Percentiles rank a stretch among this genome's conserved stretches.
These are phyloP conservation scores for Physaria fendleri DNA, from an alignment of 345 rosid genomes.

Conservation along the genomic window DNA sequence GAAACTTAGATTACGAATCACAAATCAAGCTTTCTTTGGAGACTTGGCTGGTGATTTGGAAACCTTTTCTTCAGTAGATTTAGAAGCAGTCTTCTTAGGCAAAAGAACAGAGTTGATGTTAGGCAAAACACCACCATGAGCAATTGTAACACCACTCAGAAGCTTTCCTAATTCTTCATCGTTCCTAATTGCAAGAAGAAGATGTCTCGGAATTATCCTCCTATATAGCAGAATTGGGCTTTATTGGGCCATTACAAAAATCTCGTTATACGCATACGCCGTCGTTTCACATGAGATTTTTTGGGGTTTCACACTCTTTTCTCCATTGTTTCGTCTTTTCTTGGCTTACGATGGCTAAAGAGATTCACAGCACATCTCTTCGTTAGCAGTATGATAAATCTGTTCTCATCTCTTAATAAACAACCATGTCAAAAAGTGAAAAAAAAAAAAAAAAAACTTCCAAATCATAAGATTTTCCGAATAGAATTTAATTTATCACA, in stretches of 20 bases:
- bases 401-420: slow-evolving; percentile 7
- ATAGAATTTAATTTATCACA: no score
- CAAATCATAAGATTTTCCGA: no score
- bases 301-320: background rate
- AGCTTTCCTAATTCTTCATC: slow-evolving; percentile 75
- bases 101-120: no score
- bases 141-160: slow-evolving; percentile 65
- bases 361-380: slow-evolving; percentile 39
- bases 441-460: no score
- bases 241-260: background rate
- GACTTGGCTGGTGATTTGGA: slow-evolving; percentile 51
- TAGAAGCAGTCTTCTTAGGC: slow-evolving; percentile 49
- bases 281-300: background rate
- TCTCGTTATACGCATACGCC: background rate
- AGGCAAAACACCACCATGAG: slow-evolving; percentile 80
- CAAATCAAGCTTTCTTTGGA: slow-evolving; percentile 28
- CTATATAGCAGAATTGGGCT: no score
- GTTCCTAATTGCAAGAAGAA: slow-evolving; percentile 62
- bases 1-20: no score
- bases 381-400: slow-evolving; percentile 41
- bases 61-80: slow-evolving; percentile 41
- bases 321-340: background rate
- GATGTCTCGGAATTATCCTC: slow-evolving; percentile 72
- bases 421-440: no score
- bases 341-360: slow-evolving; percentile 34